These are phyloP conservation scores for Ganoderma meredithae DNA, from an alignment of 1,284 basidiomycete species.

Conservation along the genomic window DNA sequence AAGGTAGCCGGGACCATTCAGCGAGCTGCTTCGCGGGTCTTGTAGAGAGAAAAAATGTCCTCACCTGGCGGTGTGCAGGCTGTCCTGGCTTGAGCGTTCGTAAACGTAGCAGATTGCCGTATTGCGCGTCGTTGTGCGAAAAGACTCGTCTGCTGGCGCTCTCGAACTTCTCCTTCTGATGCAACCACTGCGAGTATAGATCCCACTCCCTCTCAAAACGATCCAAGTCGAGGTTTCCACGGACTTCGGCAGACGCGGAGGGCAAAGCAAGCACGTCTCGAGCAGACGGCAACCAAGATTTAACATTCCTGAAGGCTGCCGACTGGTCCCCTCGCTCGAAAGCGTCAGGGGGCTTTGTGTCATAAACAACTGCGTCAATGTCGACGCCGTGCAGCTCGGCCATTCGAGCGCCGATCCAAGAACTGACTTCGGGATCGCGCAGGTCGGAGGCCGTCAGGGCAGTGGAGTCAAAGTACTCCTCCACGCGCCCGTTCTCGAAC, in stretches of 20 bases:
- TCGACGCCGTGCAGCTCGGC: conserved; percentile 93
- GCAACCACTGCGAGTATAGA: conserved; percentile 73
- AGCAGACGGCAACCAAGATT: conserved; percentile 70
- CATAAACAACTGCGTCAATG: conserved; percentile 68
- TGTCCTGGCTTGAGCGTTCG: conserved; percentile 59
- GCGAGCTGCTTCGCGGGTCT: conserved; percentile 13
- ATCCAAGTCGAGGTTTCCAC: conserved; percentile 64
- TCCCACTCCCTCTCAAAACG: conserved; percentile 71
- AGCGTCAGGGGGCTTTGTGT: conserved; percentile 40
- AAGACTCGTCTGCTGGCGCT: conserved; percentile 74
- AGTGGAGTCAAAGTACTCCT: conserved; percentile 91
- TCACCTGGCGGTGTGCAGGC: conserved; percentile 75
- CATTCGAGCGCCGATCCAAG: conserved; percentile 91
- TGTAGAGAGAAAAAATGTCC: conserved; percentile 31
- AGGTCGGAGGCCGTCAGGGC: conserved; percentile 82
- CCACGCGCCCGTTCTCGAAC: conserved; percentile 91
- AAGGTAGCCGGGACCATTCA: conserved; percentile 17
- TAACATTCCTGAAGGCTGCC: conserved; percentile 66
- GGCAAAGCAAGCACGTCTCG: conserved; percentile 68
- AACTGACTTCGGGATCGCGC: conserved; percentile 75
- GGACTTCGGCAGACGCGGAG: conserved; percentile 49
- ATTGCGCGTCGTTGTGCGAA: conserved; percentile 93
- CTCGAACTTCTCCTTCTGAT: conserved; percentile 61
- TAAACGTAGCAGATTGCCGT: conserved; percentile 88
- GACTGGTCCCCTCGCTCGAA: conserved; percentile 64